Conservation (phyloP, 2,329 filamentous ascomycete species). For the Pseudonectria buxi region DNA sequence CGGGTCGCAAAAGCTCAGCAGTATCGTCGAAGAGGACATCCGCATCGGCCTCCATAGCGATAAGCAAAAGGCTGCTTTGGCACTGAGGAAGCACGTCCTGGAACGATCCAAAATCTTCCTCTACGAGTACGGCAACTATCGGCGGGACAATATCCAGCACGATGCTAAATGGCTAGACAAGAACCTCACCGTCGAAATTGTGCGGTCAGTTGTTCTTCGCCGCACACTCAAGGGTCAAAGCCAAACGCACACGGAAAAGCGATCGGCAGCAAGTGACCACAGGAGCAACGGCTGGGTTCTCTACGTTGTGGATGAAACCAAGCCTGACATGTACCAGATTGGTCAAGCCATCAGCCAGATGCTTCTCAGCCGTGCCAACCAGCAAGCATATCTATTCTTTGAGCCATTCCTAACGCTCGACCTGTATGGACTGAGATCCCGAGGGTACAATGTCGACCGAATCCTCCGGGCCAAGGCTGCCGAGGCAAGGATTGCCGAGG, state of each 20-base stretch:
- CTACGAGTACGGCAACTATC: conserved; percentile 65
- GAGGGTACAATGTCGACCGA: conserved; percentile 94
- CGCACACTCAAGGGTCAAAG: conserved; percentile 66
- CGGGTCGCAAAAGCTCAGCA: conserved; percentile 69
- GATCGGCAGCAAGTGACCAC: conserved; percentile 61
- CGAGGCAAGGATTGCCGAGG: conserved; percentile 81
- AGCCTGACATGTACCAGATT: conserved; percentile 84
- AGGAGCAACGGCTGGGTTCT: conserved; percentile 54
- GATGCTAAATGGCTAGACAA: conserved; percentile 88
- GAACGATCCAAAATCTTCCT: conserved; percentile 88
- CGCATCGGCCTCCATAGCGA: conserved; percentile 59
- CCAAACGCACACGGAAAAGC: conserved; percentile 65
- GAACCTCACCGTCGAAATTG: conserved; percentile 69
- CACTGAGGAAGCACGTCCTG: conserved; percentile 71
- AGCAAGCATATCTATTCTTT: conserved; percentile 83
- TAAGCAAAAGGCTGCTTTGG: conserved; percentile 62
- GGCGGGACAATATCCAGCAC: conserved; percentile 71
- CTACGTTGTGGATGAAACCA: conserved; percentile 63
- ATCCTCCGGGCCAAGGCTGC: conserved; percentile 84
- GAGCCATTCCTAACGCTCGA: conserved; percentile 87
- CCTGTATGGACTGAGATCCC: conserved; percentile 70
- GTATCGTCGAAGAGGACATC: conserved; percentile 70
- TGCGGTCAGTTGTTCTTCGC: conserved; percentile 70
- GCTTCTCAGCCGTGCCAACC: conserved; percentile 73
- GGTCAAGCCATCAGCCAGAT: conserved; percentile 79